Evolutionary conservation across 2,329 filamentous ascomycete species (phyloP).

Genomic region (Fusarium globosum): DNA sequence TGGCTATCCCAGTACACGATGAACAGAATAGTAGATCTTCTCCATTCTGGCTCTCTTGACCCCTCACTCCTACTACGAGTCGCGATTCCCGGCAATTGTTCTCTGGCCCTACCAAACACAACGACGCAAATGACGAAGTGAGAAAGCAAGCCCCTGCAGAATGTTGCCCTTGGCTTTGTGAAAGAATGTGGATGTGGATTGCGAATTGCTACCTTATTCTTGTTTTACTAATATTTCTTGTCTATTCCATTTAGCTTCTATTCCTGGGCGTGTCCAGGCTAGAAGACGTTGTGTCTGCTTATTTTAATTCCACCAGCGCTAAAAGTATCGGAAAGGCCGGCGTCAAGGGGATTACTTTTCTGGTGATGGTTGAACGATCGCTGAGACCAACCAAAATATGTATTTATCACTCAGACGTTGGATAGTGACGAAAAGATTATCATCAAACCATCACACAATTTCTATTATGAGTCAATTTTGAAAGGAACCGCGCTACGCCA

Average conservation of each 20-base stretch:
- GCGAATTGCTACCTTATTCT: no score
- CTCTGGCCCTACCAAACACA: neutral
- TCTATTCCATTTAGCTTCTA: rapidly evolving
- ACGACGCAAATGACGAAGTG: neutral
- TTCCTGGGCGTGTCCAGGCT: rapidly evolving
- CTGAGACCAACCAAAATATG: neutral
- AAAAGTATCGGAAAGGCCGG: neutral
- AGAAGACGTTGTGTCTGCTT: rapidly evolving
- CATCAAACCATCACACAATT: rapidly evolving
- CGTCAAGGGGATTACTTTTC: neutral
- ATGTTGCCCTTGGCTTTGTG: neutral
- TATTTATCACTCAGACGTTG: neutral
- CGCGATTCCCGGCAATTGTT: neutral
- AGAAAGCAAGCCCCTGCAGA: neutral
- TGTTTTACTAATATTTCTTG: neutral
- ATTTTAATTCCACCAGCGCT: rapidly evolving
- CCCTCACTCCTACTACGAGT: neutral
- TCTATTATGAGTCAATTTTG: rapidly evolving
- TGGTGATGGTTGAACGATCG: neutral
- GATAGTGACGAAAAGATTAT: neutral
- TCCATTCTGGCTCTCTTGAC: neutral
- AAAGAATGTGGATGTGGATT: rapidly evolving
- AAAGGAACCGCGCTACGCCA: neutral
- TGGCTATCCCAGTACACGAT: neutral
- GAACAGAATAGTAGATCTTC: neutral